Percentiles rank a stretch among this genome's conserved stretches.
Conservation (phyloP, 73 alveolate genomes). For the Uronychia binucleata region DNA sequence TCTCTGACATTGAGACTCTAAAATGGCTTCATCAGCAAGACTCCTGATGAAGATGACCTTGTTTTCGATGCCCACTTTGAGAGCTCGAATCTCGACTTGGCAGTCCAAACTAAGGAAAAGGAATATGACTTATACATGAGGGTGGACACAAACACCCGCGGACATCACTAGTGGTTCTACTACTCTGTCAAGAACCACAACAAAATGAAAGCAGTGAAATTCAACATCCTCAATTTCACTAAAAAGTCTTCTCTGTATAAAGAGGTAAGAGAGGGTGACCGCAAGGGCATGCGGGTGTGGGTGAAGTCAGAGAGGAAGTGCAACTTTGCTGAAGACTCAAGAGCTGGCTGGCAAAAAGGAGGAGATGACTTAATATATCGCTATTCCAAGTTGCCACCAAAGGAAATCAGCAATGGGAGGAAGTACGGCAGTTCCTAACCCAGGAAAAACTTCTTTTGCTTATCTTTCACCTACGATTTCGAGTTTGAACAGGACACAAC, state of each 20-base stretch:
- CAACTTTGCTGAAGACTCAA: neutral
- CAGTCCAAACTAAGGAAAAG: constrained; percentile 38
- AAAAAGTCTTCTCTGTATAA: constrained; percentile 60
- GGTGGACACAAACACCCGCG: constrained; percentile 79
- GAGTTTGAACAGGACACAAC: constrained; percentile 70
- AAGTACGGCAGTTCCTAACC: neutral
- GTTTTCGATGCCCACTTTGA: constrained; percentile 40
- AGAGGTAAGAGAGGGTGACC: constrained; percentile 39
- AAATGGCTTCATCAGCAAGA: too few species aligned
- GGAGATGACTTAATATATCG: constrained; percentile 67
- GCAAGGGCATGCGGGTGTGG: constrained; percentile 39
- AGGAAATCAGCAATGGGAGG: neutral
- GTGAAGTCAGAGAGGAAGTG: constrained; percentile 39
- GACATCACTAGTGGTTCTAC: constrained; percentile 83
- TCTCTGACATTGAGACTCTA: too few species aligned
- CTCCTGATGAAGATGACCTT: too few species aligned
- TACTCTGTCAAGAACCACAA: constrained; percentile 56
- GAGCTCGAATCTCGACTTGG: constrained; percentile 52
- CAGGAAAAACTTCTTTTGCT: constrained; percentile 54
- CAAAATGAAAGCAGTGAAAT: constrained; percentile 60
- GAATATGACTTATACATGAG: constrained; percentile 74
- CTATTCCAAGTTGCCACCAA: constrained; percentile 20
- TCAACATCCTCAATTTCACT: constrained; percentile 72
- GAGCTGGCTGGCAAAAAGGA: constrained; percentile 52
- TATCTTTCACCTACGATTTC: constrained; percentile 72